phyloP scores from a whole-genome alignment of 495 filamentous ascomycete species.

The Talaromyces thailandensis region DNA sequence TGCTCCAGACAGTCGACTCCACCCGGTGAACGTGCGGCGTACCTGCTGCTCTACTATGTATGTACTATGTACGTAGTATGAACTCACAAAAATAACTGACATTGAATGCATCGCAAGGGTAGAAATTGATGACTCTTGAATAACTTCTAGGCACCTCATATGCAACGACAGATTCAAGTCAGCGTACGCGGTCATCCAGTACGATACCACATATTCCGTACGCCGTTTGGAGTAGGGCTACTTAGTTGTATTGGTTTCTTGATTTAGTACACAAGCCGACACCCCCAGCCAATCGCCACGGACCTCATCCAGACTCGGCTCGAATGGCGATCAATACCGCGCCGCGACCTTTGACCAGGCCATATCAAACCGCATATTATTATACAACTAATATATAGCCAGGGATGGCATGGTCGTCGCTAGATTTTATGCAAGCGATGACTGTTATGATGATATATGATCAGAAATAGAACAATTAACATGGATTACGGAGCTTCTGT shows the following conservation, averaged over 20 bases:
- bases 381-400: neutral
- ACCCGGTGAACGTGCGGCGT: conserved; percentile 3
- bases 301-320: neutral
- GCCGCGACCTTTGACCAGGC: neutral
- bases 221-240: neutral
- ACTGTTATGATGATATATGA: neutral
- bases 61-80: neutral
- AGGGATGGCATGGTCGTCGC: neutral
- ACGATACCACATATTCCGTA: neutral
- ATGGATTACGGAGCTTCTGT: neutral
- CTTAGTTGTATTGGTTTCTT: neutral
- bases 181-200: neutral
- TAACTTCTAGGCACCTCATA: neutral
- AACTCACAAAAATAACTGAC: neutral
- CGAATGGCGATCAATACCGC: neutral
- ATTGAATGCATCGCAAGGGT: neutral
- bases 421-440: neutral
- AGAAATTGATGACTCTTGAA: neutral
- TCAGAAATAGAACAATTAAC: neutral
- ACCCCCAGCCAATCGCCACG: neutral
- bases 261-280: neutral
- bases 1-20: neutral
- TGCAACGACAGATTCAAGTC: too few relatives aligned
- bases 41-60: neutral
- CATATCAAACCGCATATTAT: neutral